Percentiles rank a stretch among this genome's conserved stretches.
These are phyloP conservation scores for Funneliformis caledonium DNA, from an alignment of 371 early-diverging fungal genomes.

Conservation along the genomic window DNA sequence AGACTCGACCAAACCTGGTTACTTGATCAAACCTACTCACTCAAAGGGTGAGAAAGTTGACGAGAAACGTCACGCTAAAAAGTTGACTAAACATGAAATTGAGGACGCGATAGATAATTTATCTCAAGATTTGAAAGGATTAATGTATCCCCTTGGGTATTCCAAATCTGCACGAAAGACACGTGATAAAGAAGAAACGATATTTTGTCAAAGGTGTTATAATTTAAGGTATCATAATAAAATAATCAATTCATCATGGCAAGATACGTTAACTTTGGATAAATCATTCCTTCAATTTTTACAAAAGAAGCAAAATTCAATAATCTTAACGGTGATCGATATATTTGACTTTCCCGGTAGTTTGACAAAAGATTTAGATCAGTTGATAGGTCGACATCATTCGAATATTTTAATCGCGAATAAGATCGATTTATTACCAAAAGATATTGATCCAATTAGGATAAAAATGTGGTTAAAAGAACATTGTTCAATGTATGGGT, in stretches of 20 bases:
- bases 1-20: conserved; percentile 58
- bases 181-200: conserved; percentile 40
- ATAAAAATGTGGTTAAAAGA: conserved; percentile 62
- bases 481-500: conserved; percentile 51
- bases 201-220: conserved; percentile 70
- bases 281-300: conserved; percentile 64
- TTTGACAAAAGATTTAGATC: conserved; percentile 49
- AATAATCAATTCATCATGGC: conserved; percentile 51
- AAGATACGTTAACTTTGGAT: conserved; percentile 55
- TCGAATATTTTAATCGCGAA: conserved; percentile 64
- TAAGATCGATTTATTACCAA: conserved; percentile 71
- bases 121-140: conserved; percentile 47
- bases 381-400: conserved; percentile 48
- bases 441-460: conserved; percentile 57
- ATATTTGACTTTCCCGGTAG: conserved; percentile 69
- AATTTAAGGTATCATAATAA: conserved; percentile 55
- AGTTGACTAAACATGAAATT: conserved; percentile 53
- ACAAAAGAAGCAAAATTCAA: conserved; percentile 55
- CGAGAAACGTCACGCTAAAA: conserved; percentile 42
- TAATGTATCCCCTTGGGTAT: conserved; percentile 45
- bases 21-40: conserved; percentile 46
- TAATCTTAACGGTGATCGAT: conserved; percentile 67
- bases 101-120: conserved; percentile 41
- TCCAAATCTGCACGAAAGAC: conserved; percentile 18
- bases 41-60: conserved; percentile 38